phyloP scores from a whole-genome alignment of 1,284 basidiomycete genomes.

The Amylostereum areolatum region DNA sequence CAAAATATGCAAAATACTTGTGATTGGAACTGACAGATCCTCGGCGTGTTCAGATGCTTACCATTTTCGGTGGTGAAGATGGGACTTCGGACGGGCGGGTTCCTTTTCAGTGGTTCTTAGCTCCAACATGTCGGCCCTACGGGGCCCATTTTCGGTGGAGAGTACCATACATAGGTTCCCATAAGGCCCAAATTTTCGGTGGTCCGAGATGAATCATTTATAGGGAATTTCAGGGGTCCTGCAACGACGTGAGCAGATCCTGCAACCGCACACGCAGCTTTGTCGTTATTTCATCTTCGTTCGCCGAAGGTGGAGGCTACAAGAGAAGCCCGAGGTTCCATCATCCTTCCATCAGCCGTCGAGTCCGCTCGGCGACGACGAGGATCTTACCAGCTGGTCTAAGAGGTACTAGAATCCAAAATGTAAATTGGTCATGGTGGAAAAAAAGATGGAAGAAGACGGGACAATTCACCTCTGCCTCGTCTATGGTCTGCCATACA shows the following conservation, averaged over 20 bases:
- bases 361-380: background rate
- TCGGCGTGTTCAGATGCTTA: too few relatives aligned
- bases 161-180: too few relatives aligned
- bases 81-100: too few relatives aligned
- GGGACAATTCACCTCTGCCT: constrained; percentile 28
- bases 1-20: too few relatives aligned
- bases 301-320: constrained; percentile 32
- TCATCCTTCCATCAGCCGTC: too few relatives aligned
- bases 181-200: background rate
- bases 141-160: too few relatives aligned
- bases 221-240: constrained; percentile 14
- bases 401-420: constrained; percentile 27
- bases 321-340: background rate
- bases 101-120: too few relatives aligned
- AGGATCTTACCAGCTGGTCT: constrained; percentile 30
- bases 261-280: constrained; percentile 30
- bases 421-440: background rate
- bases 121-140: too few relatives aligned
- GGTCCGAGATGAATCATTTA: background rate
- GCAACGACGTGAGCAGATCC: constrained; percentile 25
- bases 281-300: constrained; percentile 32
- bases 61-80: too few relatives aligned
- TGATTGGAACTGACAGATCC: too few relatives aligned
- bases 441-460: background rate
- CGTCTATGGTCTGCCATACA: constrained; percentile 34